phyloP scores from a whole-genome alignment of 1,284 basidiomycete genomes.

The Melampsora americana region DNA sequence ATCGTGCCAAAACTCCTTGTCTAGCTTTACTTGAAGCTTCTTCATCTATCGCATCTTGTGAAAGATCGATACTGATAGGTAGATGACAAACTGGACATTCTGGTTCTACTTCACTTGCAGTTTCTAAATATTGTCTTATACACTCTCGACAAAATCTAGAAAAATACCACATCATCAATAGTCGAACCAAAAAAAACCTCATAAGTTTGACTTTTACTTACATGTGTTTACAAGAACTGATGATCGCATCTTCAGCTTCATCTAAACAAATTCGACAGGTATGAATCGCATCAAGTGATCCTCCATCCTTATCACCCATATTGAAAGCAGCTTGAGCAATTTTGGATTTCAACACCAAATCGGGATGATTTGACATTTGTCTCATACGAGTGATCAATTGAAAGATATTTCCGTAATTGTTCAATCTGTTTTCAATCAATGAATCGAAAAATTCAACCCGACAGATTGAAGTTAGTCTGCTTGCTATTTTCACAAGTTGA shows the following conservation, averaged over 20 bases:
- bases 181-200: background rate
- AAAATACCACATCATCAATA: background rate
- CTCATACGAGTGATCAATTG: conserved; percentile 44
- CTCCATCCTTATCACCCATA: background rate
- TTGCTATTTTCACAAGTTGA: background rate
- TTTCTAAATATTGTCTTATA: conserved; percentile 84
- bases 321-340: conserved; percentile 52
- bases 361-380: conserved; percentile 62
- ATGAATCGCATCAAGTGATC: conserved; percentile 55
- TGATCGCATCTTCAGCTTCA: conserved; percentile 91
- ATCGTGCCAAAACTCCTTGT: conserved; percentile 87
- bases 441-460: too few species aligned
- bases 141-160: conserved; percentile 65
- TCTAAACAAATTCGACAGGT: conserved; percentile 91
- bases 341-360: conserved; percentile 87
- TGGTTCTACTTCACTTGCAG: conserved; percentile 71
- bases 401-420: conserved; percentile 89
- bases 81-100: conserved; percentile 94
- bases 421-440: too few species aligned
- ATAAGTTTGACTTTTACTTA: conserved; percentile 56
- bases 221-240: conserved; percentile 79
- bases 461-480: too few species aligned
- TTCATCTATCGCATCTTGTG: conserved; percentile 79
- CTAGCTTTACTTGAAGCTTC: conserved; percentile 61
- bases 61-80: conserved; percentile 87